Base-by-base conservation (phyloP, 2,329 filamentous ascomycete genomes). In the Aureobasidium sp. region DNA sequence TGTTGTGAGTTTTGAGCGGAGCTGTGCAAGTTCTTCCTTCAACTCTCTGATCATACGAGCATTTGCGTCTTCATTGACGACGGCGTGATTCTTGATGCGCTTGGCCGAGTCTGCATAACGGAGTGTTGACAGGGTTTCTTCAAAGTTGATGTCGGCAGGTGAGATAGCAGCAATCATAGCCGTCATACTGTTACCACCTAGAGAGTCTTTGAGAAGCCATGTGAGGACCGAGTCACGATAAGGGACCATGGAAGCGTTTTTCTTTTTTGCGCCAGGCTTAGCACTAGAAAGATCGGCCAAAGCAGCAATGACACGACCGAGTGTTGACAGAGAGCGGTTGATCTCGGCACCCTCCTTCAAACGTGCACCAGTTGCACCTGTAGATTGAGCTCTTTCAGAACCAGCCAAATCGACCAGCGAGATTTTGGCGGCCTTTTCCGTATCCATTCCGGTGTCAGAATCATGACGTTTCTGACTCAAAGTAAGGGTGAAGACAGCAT, bases 161-260 rank as follows among this genome's bases (percentile, higher is more conserved):
- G 92, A 97, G 72, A 99, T 97, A 58, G 93, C 93, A 56, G 94
- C 95, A 80, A 99, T 99, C 95, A 99, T 99, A 64, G 94, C 94
- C 27, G 94, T 99, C 90, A 97, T 93, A 74, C 93, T 97, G 81
- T 99, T 99, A 71, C 94, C 94, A 72, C 94, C 94, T 6, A 99
- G 78, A 4, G 93, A 97, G 74, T 99, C 95, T 73, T 99, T 99
- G 67, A 99, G 77, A 48, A 99, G 79, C 94, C 94, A 99, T 1
- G 94, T 99, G 67, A 99, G 78, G 55, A 99, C 86, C 71, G 91
- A 96, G 79, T 99, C 95, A 83, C 94, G 89, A 73, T 99, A 99
- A 0, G 94, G 95, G 0, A 99, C 94, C 13, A 34, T 81, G 85
- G 32, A 34, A 60, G 86, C 95, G 72, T 88, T 87, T 77, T 91